Base-by-base conservation (phyloP, 2,329 filamentous ascomycete genomes). In the Colletotrichum sojae region DNA sequence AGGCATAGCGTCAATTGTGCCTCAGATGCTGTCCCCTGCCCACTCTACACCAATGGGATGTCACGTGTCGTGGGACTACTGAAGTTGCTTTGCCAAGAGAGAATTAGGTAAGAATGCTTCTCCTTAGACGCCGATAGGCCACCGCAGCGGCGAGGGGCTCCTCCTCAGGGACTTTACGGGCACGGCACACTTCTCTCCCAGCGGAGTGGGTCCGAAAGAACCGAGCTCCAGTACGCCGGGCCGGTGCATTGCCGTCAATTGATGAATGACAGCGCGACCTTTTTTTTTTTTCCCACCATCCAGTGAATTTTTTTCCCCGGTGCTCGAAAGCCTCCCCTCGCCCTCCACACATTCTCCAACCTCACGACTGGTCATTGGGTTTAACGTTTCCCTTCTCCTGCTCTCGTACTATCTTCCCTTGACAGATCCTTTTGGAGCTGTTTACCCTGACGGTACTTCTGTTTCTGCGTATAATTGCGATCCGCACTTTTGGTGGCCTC, bases 201-300 rank as follows among this genome's bases (percentile, higher is more conserved):
- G 13, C 64, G 59, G 64, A 57, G 64, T 57, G 64, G 64, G 45
- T 15, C 63, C 43, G 57, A 60, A 60, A 53, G 59, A 69, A 49
- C 67, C 49, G 51, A 69, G 67, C 67, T 66, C 67, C 55, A 69
- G 52, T 45, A 48, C 45, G 55, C 67, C 62, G 67, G 67, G 55
- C 67, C 67, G 67, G 67, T 66, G 63, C 62, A 69, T 69, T 67
- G 51, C 67, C 66, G 66, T 69, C 66, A 69, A 67, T 67, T 63
- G 59, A 63, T 63, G 64, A 63, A 67, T 67, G 64, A 63, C 64
- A 63, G 51, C 31, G 51, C 66, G 43, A 66, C 43, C 43, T 68
- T 68, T 64, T 66, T 61, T 66, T 51, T 58, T 25, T 53, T 25
- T 15, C 18, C 51, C 39, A 36, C 31, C 54, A 9, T 45, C 49